A percentile compares a stretch with the other conserved stretches of the same genome.
Evolutionary conservation across 2,329 filamentous ascomycete species (phyloP).

Genomic region (Lachnellula suecica): DNA sequence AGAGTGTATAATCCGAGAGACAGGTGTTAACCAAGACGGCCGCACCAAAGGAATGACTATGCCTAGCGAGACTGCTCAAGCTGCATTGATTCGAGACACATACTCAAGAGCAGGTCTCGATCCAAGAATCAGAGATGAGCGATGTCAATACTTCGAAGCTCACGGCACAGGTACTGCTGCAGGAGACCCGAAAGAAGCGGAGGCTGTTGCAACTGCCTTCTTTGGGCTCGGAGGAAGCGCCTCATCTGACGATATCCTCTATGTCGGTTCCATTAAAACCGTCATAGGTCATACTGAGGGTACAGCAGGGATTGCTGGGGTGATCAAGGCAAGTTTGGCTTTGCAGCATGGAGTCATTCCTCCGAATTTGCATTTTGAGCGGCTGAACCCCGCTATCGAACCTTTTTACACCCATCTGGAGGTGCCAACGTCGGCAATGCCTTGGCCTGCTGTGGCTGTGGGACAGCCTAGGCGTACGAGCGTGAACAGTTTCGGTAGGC

Average conservation of each 20-base stretch:
- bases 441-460: slow-evolving; percentile 11
- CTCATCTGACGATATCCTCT: neutral
- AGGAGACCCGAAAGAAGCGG: slow-evolving; percentile 43
- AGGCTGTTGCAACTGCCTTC: slow-evolving; percentile 35
- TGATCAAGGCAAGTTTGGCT: slow-evolving; percentile 28
- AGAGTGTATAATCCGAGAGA: slow-evolving; percentile 48
- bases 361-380: slow-evolving; percentile 31
- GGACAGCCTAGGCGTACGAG: slow-evolving; percentile 6
- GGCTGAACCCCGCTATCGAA: slow-evolving; percentile 33
- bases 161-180: slow-evolving; percentile 42
- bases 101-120: slow-evolving; percentile 45
- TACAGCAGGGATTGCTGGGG: slow-evolving; percentile 26
- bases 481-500: slow-evolving; percentile 37
- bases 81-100: slow-evolving; percentile 41
- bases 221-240: neutral
- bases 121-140: slow-evolving; percentile 30
- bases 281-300: slow-evolving; percentile 27
- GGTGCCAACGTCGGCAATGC: neutral
- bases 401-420: slow-evolving; percentile 3
- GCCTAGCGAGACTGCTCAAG: slow-evolving; percentile 47
- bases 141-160: slow-evolving; percentile 48
- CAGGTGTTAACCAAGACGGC: slow-evolving; percentile 49
- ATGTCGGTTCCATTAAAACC: slow-evolving; percentile 22
- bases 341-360: slow-evolving; percentile 29
- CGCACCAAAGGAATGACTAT: slow-evolving; percentile 52